Evolutionary conservation across 2,329 filamentous ascomycete genomes (phyloP).

Genomic region (Aspergillus sp.): DNA sequence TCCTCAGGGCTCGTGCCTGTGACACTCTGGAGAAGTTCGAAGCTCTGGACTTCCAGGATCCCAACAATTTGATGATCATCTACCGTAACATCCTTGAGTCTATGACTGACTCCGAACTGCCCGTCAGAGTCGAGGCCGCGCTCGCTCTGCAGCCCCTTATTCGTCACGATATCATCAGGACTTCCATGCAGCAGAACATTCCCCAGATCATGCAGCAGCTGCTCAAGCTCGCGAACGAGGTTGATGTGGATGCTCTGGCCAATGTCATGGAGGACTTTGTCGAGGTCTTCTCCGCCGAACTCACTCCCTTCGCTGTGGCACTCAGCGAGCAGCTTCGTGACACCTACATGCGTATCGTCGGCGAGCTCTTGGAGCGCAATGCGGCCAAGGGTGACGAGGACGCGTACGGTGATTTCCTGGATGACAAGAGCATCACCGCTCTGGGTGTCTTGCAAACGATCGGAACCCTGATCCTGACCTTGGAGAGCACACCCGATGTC

Average conservation of each 20-base stretch:
- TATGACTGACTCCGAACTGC: conserved; percentile 91
- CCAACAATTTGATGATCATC: conserved; percentile 91
- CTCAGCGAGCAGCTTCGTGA: conserved; percentile 94
- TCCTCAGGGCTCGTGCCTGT: conserved; percentile 89
- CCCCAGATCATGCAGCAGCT: conserved; percentile 99
- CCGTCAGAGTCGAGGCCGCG: conserved; percentile 90
- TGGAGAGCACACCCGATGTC: conserved; percentile 96
- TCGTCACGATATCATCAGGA: conserved; percentile 88
- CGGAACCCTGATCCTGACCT: conserved; percentile 90
- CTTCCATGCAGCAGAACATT: conserved; percentile 96
- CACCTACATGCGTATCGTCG: conserved; percentile 91
- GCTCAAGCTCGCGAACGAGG: conserved; percentile 94
- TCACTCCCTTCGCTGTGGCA: conserved; percentile 95
- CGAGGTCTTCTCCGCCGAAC: conserved; percentile 94
- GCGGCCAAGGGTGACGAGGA: conserved; percentile 73
- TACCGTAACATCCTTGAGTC: conserved; percentile 96
- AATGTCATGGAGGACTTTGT: conserved; percentile 99
- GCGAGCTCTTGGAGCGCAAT: conserved; percentile 87
- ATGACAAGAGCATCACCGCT: conserved; percentile 98
- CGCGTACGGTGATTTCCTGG: conserved; percentile 83
- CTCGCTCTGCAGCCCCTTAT: conserved; percentile 94
- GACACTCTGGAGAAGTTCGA: conserved; percentile 98
- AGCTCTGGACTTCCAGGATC: conserved; percentile 93
- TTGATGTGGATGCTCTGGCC: conserved; percentile 92
- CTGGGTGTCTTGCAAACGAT: conserved; percentile 96